Base-by-base conservation (phyloP, 2,329 filamentous ascomycete species). In the Monascus ruber region DNA sequence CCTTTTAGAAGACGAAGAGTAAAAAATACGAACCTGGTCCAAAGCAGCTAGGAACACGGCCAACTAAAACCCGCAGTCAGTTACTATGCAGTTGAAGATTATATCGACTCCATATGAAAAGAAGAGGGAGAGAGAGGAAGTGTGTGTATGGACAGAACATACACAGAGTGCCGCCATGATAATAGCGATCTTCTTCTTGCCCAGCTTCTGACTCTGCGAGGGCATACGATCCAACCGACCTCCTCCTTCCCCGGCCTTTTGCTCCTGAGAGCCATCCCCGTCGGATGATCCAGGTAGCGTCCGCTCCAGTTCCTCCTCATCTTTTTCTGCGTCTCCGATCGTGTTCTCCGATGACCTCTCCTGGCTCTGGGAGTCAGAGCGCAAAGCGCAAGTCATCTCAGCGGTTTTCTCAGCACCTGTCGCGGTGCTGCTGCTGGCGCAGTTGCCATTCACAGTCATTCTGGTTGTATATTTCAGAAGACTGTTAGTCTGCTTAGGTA, bases 11-110 rank as follows among this genome's bases (percentile, higher is more conserved):
- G 33, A 34, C n/a, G 24, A 26, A 31, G 35, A n/a, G 9, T 17
- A 31, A 36, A 7, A 26, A 11, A 26, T 25, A 44, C 55, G 38
- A 57, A 68, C 65, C 55, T 77, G 75, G 49, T 79, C 76, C 32
- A 79, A 57, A 27, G 76, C 76, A 7, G 74, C 74, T 25, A 79
- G 66, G 39, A 78, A 74, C 8, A 79, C 63, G 5, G 73, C 73
- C 56, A 77, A 68, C 65, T 68, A 42, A 27, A 42, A 17, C 17
- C 3, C 17, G 17, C 17, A 17, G 17, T 17, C 17, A 17, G 17
- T 17, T 17, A 17, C 17, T 17, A 3, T 17, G 17, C 17, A 17
- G 17, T 17, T 17, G 17, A 17, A 17, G 17, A 17, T 3, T 17
- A 17, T 3, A 17, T 17, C 17, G 3, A 17, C 17, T 17, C 17